A percentile compares a stretch with the other conserved stretches of the same genome.
Evolutionary conservation across 148 eudicot species (phyloP).

Genomic region (Talinum fruticosum): DNA sequence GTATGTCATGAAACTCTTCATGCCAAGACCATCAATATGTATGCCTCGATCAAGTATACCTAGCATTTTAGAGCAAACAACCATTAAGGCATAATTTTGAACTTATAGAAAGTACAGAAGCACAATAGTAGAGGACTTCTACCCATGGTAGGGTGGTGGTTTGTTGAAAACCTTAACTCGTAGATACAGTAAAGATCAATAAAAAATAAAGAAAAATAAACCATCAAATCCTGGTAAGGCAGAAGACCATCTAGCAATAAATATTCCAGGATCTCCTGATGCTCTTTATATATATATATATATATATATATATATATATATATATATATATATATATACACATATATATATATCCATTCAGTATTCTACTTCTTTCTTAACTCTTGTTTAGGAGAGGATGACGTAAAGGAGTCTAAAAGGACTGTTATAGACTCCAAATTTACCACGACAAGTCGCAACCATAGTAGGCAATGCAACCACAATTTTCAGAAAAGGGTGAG

Average conservation of each 20-base stretch:
- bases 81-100: background rate
- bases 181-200: too few relatives aligned
- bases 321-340: too few relatives aligned
- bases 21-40: slow-evolving; percentile 88
- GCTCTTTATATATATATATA: background rate
- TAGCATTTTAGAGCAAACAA: slow-evolving; percentile 26
- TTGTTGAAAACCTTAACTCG: background rate
- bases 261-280: background rate
- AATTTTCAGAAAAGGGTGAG: slow-evolving; percentile 81
- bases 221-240: slow-evolving; percentile 6
- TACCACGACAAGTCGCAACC: slow-evolving; percentile 97
- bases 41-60: slow-evolving; percentile 94
- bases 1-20: slow-evolving; percentile 84
- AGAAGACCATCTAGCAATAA: background rate
- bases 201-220: too few relatives aligned
- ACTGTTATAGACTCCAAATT: slow-evolving; percentile 10
- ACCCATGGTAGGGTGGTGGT: background rate
- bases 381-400: background rate
- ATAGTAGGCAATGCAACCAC: slow-evolving; percentile 90
- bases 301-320: too few relatives aligned
- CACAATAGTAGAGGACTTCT: background rate
- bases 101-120: background rate
- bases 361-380: background rate
- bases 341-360: background rate
- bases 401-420: background rate